phyloP scores from a whole-genome alignment of 2,329 filamentous ascomycete species.

The Ciborinia camelliae region DNA sequence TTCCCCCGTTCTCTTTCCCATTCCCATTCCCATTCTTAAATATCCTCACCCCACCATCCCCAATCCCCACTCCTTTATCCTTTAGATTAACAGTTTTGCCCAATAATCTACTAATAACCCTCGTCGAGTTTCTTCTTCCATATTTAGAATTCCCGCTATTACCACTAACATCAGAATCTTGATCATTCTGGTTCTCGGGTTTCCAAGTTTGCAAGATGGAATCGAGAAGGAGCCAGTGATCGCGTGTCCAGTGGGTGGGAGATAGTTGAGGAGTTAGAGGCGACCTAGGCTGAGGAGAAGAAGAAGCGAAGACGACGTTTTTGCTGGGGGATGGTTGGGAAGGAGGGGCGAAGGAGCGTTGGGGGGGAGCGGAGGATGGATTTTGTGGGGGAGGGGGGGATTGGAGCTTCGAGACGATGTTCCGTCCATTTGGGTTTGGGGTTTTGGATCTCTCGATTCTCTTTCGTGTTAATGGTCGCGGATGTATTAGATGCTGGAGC shows the following conservation, averaged over 20 bases:
- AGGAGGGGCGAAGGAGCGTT: constrained; percentile 25
- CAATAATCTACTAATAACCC: constrained; percentile 35
- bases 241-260: constrained; percentile 32
- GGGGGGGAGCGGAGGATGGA: constrained; percentile 36
- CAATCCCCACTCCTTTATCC: constrained; percentile 11
- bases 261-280: constrained; percentile 28
- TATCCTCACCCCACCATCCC: not conserved
- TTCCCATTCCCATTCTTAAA: not conserved
- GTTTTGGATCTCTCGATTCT: constrained; percentile 21
- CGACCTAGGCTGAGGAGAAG: constrained; percentile 32
- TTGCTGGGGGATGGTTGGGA: constrained; percentile 28
- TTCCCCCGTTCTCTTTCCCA: not conserved
- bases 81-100: constrained; percentile 30
- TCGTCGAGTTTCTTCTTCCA: constrained; percentile 31
- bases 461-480: constrained; percentile 21
- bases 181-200: constrained; percentile 24
- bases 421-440: constrained; percentile 33
- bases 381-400: constrained; percentile 33
- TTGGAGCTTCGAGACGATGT: constrained; percentile 19
- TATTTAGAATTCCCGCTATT: constrained; percentile 13
- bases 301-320: constrained; percentile 36
- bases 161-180: not conserved
- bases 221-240: constrained; percentile 37
- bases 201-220: constrained; percentile 33
- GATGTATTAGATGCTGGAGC: constrained; percentile 5